phyloP scores from a whole-genome alignment of 2,329 filamentous ascomycete genomes.

The Coniochaeta sp. region DNA sequence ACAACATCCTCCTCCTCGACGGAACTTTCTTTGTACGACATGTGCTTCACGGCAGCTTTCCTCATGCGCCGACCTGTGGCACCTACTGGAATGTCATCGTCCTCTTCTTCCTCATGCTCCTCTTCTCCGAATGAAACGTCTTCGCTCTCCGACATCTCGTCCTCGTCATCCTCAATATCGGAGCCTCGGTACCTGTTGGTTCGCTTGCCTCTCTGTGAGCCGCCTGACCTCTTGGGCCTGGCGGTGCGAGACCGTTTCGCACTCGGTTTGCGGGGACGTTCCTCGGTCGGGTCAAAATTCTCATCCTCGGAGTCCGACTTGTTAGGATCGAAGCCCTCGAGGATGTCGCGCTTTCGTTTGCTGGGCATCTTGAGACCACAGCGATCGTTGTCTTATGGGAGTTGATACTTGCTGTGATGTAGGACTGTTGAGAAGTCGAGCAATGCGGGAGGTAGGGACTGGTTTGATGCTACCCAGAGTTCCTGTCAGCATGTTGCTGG shows the following conservation, averaged over 20 bases:
- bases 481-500: background rate
- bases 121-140: slow-evolving; percentile 39
- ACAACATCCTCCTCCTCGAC: slow-evolving; percentile 22
- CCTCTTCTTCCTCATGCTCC: slow-evolving; percentile 28
- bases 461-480: background rate
- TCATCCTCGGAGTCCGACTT: slow-evolving; percentile 60
- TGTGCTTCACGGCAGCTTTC: slow-evolving; percentile 33
- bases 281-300: slow-evolving; percentile 52
- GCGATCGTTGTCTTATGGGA: background rate
- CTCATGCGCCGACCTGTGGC: slow-evolving; percentile 36
- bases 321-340: slow-evolving; percentile 57
- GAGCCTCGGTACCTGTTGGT: slow-evolving; percentile 45
- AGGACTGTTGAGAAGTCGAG: background rate
- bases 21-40: slow-evolving; percentile 39
- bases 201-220: slow-evolving; percentile 16
- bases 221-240: slow-evolving; percentile 24
- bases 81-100: slow-evolving; percentile 27
- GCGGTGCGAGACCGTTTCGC: slow-evolving; percentile 25
- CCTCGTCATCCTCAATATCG: slow-evolving; percentile 55
- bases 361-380: slow-evolving; percentile 26
- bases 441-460: background rate
- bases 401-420: background rate
- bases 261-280: slow-evolving; percentile 27
- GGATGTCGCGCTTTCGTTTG: slow-evolving; percentile 48
- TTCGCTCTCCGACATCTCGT: slow-evolving; percentile 44